A percentile compares a stretch with the other conserved stretches of the same genome.
Evolutionary conservation across 768 basidiomycete species (phyloP).

Genomic region (Russula brevipes): DNA sequence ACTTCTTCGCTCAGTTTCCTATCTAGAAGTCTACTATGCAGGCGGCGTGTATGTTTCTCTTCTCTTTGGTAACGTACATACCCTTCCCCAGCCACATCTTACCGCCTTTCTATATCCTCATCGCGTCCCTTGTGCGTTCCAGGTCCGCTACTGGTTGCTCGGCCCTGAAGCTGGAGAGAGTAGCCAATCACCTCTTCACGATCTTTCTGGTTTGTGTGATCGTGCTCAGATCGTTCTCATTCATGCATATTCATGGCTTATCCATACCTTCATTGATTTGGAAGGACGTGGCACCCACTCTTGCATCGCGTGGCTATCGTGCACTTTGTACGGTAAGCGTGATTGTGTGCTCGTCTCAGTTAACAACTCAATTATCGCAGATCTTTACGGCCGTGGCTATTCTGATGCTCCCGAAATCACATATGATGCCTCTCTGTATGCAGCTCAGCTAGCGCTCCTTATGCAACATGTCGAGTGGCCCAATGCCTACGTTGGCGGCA

Average conservation of each 20-base stretch:
- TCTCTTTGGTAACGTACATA: conserved; percentile 57
- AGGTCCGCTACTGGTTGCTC: conserved; percentile 74
- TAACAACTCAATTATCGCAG: conserved; percentile 33
- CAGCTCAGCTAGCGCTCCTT: conserved; percentile 72
- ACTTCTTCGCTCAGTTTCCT: conserved; percentile 64
- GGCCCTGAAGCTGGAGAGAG: conserved; percentile 66
- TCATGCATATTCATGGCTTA: conserved; percentile 70
- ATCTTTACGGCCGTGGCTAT: conserved; percentile 79
- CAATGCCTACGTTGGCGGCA: conserved; percentile 56
- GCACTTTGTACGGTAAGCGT: conserved; percentile 62
- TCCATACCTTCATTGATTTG: conserved; percentile 73
- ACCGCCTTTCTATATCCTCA: neutral
- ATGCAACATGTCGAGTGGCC: conserved; percentile 76
- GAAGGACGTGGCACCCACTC: conserved; percentile 65
- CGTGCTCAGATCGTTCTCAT: conserved; percentile 60
- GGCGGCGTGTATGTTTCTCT: conserved; percentile 59
- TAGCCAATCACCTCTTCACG: conserved; percentile 27
- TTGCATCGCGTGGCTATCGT: conserved; percentile 60
- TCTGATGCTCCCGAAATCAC: conserved; percentile 70
- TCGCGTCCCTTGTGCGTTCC: conserved; percentile 1
- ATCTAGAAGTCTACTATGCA: conserved; percentile 63
- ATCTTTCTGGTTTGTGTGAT: neutral
- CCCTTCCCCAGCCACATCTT: neutral
- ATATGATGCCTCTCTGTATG: conserved; percentile 61
- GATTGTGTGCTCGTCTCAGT: neutral